These are phyloP conservation scores for Hygrophila difformis DNA, from an alignment of 257 asterid genomes.

Conservation along the genomic window DNA sequence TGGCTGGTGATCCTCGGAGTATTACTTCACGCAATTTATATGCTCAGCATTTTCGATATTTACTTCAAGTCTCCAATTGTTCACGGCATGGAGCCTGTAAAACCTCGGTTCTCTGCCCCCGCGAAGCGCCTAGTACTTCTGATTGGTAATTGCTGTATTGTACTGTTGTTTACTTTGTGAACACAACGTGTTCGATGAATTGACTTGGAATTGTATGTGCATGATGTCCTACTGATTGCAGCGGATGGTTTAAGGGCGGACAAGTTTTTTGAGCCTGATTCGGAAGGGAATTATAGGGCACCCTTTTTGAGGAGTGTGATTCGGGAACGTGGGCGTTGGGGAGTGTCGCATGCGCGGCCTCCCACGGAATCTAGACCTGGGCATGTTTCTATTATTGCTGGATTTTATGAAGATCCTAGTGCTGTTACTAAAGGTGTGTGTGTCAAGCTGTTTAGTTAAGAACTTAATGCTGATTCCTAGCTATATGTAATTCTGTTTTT, in stretches of 20 bases:
- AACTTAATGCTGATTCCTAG: constrained; percentile 10
- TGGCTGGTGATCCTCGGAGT: constrained; percentile 87
- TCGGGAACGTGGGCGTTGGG: constrained; percentile 90
- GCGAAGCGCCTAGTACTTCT: constrained; percentile 85
- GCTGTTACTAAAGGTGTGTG: constrained; percentile 92
- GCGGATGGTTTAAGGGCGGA: constrained; percentile 98
- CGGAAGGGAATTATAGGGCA: constrained; percentile 70
- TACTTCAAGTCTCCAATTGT: constrained; percentile 94
- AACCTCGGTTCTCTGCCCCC: constrained; percentile 69
- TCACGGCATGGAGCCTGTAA: constrained; percentile 89
- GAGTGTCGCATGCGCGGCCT: constrained; percentile 97
- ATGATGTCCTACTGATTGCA: constrained; percentile 28
- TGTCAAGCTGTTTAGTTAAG: constrained; percentile 5
- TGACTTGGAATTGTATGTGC: constrained; percentile 27
- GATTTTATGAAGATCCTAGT: constrained; percentile 97
- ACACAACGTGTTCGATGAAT: constrained; percentile 29
- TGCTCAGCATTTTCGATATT: constrained; percentile 96
- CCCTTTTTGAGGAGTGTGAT: constrained; percentile 89
- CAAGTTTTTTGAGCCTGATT: constrained; percentile 90
- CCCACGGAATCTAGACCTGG: constrained; percentile 99
- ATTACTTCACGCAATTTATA: constrained; percentile 88
- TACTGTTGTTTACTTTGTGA: constrained; percentile 2
- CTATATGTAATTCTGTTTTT: background rate
- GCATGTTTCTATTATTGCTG: constrained; percentile 97
- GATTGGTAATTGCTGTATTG: constrained; percentile 38